Percentiles rank a stretch among this genome's conserved stretches.
These are phyloP conservation scores for Cercophora samala DNA, from an alignment of 495 filamentous ascomycete species.

Conservation along the genomic window DNA sequence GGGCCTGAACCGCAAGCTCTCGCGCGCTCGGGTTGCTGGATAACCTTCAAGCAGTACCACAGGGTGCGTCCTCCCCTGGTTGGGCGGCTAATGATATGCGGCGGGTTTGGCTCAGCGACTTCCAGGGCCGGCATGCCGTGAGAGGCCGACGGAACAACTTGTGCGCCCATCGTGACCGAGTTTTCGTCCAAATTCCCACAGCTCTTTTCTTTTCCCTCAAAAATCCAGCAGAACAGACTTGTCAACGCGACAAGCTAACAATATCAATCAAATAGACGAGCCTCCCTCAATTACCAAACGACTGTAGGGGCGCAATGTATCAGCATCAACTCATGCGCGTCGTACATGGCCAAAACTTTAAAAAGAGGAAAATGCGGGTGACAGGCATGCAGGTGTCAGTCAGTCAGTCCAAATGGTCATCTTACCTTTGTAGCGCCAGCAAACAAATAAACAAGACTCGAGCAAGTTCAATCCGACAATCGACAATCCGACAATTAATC, in stretches of 20 bases:
- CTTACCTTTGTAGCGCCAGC: constrained; percentile 14
- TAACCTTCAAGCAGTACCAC: constrained; percentile 78
- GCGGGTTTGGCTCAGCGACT: constrained; percentile 13
- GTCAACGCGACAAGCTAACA: background rate
- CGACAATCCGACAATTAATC: background rate
- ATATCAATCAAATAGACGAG: background rate
- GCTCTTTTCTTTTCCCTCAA: background rate
- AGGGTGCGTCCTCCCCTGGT: constrained; percentile 78
- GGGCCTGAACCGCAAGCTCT: constrained; percentile 93
- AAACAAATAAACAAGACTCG: background rate
- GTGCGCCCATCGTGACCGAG: constrained; percentile 29
- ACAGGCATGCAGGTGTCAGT: constrained; percentile 13
- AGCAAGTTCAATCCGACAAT: too few relatives aligned
- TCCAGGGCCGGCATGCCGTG: constrained; percentile 31
- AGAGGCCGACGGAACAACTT: constrained; percentile 28
- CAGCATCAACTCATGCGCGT: constrained; percentile 7
- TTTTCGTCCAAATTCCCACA: background rate
- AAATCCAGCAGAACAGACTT: background rate
- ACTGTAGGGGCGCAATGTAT: background rate
- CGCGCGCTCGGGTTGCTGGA: constrained; percentile 94
- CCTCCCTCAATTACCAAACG: background rate
- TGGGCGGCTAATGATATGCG: constrained; percentile 45
- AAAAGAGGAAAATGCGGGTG: background rate
- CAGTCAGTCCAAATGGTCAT: constrained; percentile 3
- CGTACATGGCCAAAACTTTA: background rate